Evolutionary conservation across 306 rosid genomes (phyloP), one percentile per base, ranked within the genome.

Genomic region (Hippophae tibetana): DNA sequence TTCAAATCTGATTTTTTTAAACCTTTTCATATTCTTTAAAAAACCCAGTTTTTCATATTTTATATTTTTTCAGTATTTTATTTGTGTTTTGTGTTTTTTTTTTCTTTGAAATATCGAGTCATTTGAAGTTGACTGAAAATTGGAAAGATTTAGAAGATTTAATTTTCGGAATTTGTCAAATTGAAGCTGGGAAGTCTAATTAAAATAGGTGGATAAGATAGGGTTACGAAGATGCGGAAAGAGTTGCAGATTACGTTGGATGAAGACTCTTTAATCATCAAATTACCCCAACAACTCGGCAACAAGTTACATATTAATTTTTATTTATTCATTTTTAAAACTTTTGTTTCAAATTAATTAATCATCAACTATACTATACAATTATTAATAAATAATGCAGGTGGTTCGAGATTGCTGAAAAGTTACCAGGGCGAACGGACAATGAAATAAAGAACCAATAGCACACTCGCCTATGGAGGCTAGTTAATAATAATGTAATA

Each of bases 191-290:
- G 52, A 9, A 10, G 7, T 11, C 52, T 56, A n/a, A 18, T 9
- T 9, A 13, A 6, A 41, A 5, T 13, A 31, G 63, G 46, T 5
- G 13, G 53, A 48, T 48, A 54, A 47, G 31, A 64, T 63, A 83
- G 92, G 92, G 10, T 76, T 89, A 64, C 11, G 60, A 12, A 81
- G 95, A 60, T 89, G 97, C 60, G 97, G 95, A 42, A 89, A 89
- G 73, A 89, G 97, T 58, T 89, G 97, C 72, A 76, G 95, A 56
- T 75, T 86, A 13, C 83, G 95, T 43, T 86, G 89, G 97, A 78
- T 74, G 92, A 89, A 70, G 87, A 86, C 52, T 58, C 69, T 52
- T 54, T 72, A 8, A 85, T 89, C 82, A 68, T 63, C 43, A 73
- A 81, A 53, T 70, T 81, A 48, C 95, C 79, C 43, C 47, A 72